Evolutionary conservation across 306 rosid species (phyloP), one percentile per base, ranked within the genome.

Genomic region (Mimosa pudica): DNA sequence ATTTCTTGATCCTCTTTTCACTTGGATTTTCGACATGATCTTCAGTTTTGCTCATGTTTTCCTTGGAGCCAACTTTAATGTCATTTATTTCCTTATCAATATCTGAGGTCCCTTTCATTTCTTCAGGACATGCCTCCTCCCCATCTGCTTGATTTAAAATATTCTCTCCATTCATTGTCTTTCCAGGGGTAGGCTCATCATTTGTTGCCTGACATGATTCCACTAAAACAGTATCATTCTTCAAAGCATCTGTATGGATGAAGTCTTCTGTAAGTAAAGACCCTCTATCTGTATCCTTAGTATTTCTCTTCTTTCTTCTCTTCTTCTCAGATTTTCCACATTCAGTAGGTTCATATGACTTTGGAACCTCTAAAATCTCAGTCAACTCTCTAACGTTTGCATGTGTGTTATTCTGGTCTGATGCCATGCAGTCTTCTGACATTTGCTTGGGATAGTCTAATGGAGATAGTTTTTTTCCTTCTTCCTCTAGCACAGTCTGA

Each of bases 1-100:
- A 74, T 83, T 76, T 88, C 79, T 79, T 86, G 73, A 77, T 65
- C 84, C 49, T 85, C 70, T 76, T 84, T 79, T 78, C 71, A 70
- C 82, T 76, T 48, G 5, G 62, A 44, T 75, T 77, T 75, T 89
- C 85, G 48, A 82, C 70, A 71, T 45, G 76, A 51, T 68, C 84
- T 78, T 68, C 83, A 62, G 84, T 65, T 84, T 77, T 78, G 77
- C 58, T 30, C 3, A 73, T 76, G 71, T 75, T 79, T 77, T 79
- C 86, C 71, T 32, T 41, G 83, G 76, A 77, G 63, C 63, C 88
- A 45, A 42, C 69, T 63, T 51, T 75, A 12, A 45, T 18, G 51
- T 75, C 81, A 77, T 62, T 78, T 30, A 24, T 58, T 67, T 83
- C 80, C 87, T 41, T 64, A 14, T n/a, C 79, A 33, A 49, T 32